phyloP scores from a whole-genome alignment of 495 filamentous ascomycete species.

The Talaromyces trachyspermus region DNA sequence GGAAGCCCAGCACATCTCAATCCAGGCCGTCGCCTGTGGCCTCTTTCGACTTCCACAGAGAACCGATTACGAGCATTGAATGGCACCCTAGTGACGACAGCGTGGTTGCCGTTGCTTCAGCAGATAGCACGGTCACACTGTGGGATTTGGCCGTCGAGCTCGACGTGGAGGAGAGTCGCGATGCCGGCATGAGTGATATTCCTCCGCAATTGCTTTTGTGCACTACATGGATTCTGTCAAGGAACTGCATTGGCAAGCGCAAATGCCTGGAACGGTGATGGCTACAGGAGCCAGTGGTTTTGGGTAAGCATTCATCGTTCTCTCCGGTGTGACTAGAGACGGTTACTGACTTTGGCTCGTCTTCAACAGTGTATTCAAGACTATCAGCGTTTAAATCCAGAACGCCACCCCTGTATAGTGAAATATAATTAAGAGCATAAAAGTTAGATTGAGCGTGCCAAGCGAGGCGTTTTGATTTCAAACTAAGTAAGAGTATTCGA shows the following conservation, averaged over 20 bases:
- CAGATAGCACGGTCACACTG: constrained; percentile 87
- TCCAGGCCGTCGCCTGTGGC: constrained; percentile 64
- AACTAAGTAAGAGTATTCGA: too few species aligned
- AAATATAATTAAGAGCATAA: not conserved
- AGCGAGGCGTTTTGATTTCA: too few species aligned
- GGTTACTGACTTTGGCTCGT: constrained; percentile 6
- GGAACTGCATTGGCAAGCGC: constrained; percentile 94
- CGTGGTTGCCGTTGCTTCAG: constrained; percentile 85
- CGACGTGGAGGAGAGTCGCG: constrained; percentile 92
- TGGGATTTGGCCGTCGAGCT: constrained; percentile 97
- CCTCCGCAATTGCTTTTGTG: constrained; percentile 88
- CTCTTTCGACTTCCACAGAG: constrained; percentile 86
- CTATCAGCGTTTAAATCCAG: constrained; percentile 49
- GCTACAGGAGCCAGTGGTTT: constrained; percentile 85
- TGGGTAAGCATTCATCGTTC: constrained; percentile 39
- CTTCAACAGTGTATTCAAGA: constrained; percentile 51
- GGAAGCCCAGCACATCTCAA: constrained; percentile 62
- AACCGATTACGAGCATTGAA: constrained; percentile 91
- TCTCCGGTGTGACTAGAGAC: not conserved
- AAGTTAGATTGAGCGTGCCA: not conserved
- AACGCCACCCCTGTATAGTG: not conserved
- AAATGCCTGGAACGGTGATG: constrained; percentile 87
- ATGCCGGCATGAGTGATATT: constrained; percentile 78
- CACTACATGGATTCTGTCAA: constrained; percentile 93
- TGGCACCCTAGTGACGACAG: constrained; percentile 97